Evolutionary conservation across 2,329 filamentous ascomycete genomes (phyloP), one percentile per base, ranked within the genome.

Genomic region (Aspergillus arachidicola): DNA sequence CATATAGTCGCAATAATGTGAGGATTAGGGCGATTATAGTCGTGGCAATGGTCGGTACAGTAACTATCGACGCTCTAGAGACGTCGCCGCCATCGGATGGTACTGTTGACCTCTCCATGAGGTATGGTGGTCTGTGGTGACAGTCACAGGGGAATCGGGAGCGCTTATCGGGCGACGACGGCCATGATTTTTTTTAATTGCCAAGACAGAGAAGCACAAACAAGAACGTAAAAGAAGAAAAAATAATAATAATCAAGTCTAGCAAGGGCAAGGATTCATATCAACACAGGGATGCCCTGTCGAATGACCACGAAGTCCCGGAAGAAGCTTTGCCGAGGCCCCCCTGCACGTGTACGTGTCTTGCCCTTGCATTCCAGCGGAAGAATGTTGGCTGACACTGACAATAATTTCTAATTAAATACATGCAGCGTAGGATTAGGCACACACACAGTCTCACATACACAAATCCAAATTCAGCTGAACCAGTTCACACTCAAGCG

Each of bases 1-100:
- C 65, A 43, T 67, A 67, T 12, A 67, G 41, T 6, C 65, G 65
- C 32, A 66, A 46, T 21, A 54, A 45, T 3, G 64, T 66, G 3
- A 64, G 14, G 19, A 67, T 50, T 6, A 66, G 41, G 32, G 64
- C 65, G 3, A 67, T 53, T 14, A 64, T 50, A 3, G 65, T 66
- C n/a, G 65, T 67, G 30, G 66, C 51, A 19, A 67, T 62, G 6
- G 63, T 65, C 14, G 65, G 65, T 6, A 63, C 30, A 3, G 57
- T 61, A 11, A 64, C 54, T 30, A 64, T 32, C 14, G 43, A 50
- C n/a, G 62, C 62, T 30, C 59, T 41, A 12, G 62, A 64, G 54
- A 55, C 59, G 55, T 64, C 62, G 26, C 51, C 60, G n/a, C 32
- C 60, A 51, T 23, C 16, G 4, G 60, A 38, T 36, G 43, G 43